A percentile compares a stretch with the other conserved stretches of the same genome.
These are phyloP conservation scores for Chlamydomonas reinhardtii DNA, from an alignment of 163 green algal species.

Conservation along the genomic window DNA sequence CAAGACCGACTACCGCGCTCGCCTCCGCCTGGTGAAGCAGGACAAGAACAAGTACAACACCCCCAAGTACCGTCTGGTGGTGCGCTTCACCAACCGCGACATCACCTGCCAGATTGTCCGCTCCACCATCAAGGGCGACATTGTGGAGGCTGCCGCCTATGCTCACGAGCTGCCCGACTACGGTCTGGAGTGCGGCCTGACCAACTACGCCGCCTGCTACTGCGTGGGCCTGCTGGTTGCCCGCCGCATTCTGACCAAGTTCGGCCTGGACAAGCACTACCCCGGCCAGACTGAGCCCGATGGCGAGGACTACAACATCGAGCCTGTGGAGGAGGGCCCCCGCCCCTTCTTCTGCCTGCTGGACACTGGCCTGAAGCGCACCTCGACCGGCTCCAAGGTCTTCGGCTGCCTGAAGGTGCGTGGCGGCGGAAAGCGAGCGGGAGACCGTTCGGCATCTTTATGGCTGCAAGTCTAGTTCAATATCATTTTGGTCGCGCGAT, in stretches of 20 bases:
- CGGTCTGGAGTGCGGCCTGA: conserved; percentile 94
- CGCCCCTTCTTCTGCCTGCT: conserved; percentile 96
- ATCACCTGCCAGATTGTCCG: conserved; percentile 88
- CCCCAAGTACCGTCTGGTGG: conserved; percentile 93
- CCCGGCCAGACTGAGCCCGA: conserved; percentile 85
- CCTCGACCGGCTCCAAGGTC: conserved; percentile 95
- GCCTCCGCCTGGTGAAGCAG: conserved; percentile 92
- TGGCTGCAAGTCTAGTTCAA: not conserved
- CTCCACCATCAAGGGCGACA: conserved; percentile 95
- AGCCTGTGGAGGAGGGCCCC: conserved; percentile 88
- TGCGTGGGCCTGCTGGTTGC: conserved; percentile 95
- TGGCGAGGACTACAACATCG: conserved; percentile 98
- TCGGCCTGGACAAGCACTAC: conserved; percentile 93
- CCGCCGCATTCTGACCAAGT: conserved; percentile 95
- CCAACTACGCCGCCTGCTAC: conserved; percentile 98
- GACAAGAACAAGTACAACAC: conserved; percentile 99
- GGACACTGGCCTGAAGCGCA: conserved; percentile 97
- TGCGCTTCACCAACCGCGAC: conserved; percentile 97
- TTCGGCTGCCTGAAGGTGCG: conserved; percentile 85
- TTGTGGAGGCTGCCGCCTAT: conserved; percentile 91
- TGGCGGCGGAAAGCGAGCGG: conserved; percentile 30
- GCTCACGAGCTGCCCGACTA: conserved; percentile 95
- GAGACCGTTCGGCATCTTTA: not conserved
- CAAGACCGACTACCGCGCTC: conserved; percentile 88
- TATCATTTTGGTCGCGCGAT: too few relatives aligned